phyloP scores from a whole-genome alignment of 2,329 filamentous ascomycete genomes.

The Cadophora gregata region DNA sequence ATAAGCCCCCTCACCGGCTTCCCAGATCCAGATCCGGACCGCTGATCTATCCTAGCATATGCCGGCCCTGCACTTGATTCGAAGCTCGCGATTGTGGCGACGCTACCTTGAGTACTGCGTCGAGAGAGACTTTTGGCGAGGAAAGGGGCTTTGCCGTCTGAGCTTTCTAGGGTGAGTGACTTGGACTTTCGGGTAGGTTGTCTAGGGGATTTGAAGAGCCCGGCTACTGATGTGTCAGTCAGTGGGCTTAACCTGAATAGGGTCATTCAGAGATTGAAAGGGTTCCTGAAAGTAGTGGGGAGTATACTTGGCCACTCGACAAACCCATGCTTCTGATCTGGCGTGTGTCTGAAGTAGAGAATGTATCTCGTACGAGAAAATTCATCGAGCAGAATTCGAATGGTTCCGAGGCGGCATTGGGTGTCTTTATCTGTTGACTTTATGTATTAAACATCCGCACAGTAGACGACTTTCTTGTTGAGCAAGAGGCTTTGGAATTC shows the following conservation, averaged over 20 bases:
- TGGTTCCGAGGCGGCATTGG: constrained; percentile 28
- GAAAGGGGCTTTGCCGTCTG: constrained; percentile 26
- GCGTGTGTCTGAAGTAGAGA: constrained; percentile 33
- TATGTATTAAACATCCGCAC: constrained; percentile 28
- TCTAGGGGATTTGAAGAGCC: constrained; percentile 29
- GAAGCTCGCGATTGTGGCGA: constrained; percentile 30
- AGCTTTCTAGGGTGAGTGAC: constrained; percentile 26
- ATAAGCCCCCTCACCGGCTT: constrained; percentile 26
- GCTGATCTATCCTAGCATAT: constrained; percentile 22
- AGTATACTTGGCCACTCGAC: constrained; percentile 35
- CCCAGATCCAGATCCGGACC: constrained; percentile 3
- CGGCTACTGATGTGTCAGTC: constrained; percentile 12
- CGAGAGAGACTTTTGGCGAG: constrained; percentile 20
- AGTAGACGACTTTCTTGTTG: constrained; percentile 29
- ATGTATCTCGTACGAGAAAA: constrained; percentile 25
- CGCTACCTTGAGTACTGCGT: constrained; percentile 30
- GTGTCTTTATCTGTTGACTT: constrained; percentile 27
- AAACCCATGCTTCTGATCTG: constrained; percentile 32
- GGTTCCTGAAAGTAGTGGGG: neutral
- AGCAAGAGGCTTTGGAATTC: constrained; percentile 32
- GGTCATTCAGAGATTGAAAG: neutral
- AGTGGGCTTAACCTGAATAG: too few species aligned
- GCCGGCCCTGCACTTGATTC: constrained; percentile 26
- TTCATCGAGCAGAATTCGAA: constrained; percentile 34
- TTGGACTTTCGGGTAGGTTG: constrained; percentile 27